Percentiles rank a stretch among this genome's conserved stretches.
Evolutionary conservation across 441 rosid species (phyloP).

Genomic region (Pelargonium myrrhifolium): DNA sequence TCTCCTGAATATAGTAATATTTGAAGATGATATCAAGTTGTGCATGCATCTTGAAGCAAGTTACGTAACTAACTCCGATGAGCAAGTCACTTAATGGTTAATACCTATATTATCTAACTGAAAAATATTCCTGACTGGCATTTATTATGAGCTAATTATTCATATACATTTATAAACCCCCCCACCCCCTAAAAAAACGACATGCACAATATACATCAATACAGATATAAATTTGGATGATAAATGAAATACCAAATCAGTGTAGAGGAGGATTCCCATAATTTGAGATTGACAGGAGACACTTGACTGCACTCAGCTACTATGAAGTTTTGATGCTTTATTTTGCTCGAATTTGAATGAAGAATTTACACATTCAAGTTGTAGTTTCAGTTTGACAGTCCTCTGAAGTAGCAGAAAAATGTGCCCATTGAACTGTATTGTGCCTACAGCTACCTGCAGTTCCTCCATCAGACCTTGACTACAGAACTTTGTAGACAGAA

Average conservation of each 20-base stretch:
- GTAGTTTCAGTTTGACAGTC: neutral
- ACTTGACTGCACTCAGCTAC: neutral
- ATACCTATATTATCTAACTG: neutral
- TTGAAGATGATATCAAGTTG: neutral
- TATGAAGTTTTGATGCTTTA: neutral
- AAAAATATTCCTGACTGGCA: neutral
- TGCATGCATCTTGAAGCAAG: conserved; percentile 1
- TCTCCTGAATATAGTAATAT: neutral
- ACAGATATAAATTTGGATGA: neutral
- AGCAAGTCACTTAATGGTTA: neutral
- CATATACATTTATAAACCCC: neutral
- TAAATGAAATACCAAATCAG: neutral
- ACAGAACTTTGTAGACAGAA: neutral
- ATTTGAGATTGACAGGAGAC: neutral
- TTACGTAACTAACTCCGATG: neutral
- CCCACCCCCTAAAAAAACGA: neutral
- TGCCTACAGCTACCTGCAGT: neutral
- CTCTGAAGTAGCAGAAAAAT: neutral
- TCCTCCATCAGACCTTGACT: neutral
- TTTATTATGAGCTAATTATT: neutral
- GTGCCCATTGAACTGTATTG: neutral
- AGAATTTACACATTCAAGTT: neutral
- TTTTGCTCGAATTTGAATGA: neutral
- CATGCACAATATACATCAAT: neutral
- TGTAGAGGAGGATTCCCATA: neutral